Base-by-base conservation (phyloP, 2,329 filamentous ascomycete genomes). In the Alternaria ethzedia region DNA sequence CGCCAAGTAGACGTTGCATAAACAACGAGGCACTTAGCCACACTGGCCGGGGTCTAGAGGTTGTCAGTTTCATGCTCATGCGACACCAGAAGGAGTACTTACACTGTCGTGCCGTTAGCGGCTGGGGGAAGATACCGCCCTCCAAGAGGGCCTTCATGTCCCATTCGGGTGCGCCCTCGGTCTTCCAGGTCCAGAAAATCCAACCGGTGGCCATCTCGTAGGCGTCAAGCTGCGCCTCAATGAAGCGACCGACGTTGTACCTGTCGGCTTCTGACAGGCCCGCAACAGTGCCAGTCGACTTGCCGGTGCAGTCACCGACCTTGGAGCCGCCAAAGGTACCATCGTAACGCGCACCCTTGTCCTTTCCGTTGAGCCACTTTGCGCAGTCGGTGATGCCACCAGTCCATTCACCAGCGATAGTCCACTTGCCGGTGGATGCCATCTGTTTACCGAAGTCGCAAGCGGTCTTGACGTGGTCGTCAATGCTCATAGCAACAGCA, bases 141-240 rank as follows among this genome's bases (percentile, higher is more conserved):
- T 72, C 73, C 13, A 82, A 67, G 61, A 84, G 69, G 21, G 80
- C 78, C 70, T 83, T 68, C 81, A 84, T 83, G 59, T 85, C 80
- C 83, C 83, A 84, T 66, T 84, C 83, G 3, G 83, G 83, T 32
- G 82, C 82, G 23, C 78, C 78, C 70, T 85, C 83, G 1, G 82
- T 84, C 78, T 84, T 84, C 83, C 83, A 84, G 5, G 80, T 83
- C 83, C 83, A 85, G 73, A 83, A 84, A 68, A 84, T 82, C 83
- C 83, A 85, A 2, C 83, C 83, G 3, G 67, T 75, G 5, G 81
- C 82, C 76, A 82, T 82, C 75, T 85, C 83, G 58, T 78, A 85
- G 1, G 80, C 83, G 41, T 82, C 79, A 4, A 85, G 79, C 68
- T 85, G 83, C 9, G 83, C 82, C 66, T 82, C 79, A 68, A 84